Evolutionary conservation across 2,329 filamentous ascomycete species (phyloP).

Genomic region (Akanthomyces muscarius): DNA sequence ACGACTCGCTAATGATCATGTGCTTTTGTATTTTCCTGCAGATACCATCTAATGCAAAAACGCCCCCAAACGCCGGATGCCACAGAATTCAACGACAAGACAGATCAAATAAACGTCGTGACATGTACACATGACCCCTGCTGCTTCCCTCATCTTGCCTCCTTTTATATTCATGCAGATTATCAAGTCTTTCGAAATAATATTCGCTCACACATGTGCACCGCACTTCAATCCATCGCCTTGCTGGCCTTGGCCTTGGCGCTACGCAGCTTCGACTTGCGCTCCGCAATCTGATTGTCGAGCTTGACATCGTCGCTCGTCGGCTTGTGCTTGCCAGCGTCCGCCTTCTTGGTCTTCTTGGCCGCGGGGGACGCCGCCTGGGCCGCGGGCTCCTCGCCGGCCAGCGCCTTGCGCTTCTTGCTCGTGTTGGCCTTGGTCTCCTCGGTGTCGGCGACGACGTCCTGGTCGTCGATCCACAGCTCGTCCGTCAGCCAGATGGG

Average conservation of each 20-base stretch:
- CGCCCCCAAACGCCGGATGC: slow-evolving; percentile 11
- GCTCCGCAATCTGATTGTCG: slow-evolving; percentile 56
- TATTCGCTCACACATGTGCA: too few species aligned
- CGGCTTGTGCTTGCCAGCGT: slow-evolving; percentile 32
- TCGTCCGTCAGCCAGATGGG: slow-evolving; percentile 94
- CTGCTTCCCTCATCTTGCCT: neutral
- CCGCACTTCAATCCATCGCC: slow-evolving; percentile 35
- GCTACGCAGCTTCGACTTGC: slow-evolving; percentile 55
- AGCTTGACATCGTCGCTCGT: slow-evolving; percentile 50
- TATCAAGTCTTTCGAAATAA: neutral
- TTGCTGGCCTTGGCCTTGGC: slow-evolving; percentile 55
- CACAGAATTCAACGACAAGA: slow-evolving; percentile 8
- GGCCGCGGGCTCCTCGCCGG: slow-evolving; percentile 25
- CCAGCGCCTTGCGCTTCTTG: slow-evolving; percentile 60
- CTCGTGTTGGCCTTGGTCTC: slow-evolving; percentile 56
- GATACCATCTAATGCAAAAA: slow-evolving; percentile 12
- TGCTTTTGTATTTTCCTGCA: neutral
- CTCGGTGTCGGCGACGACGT: slow-evolving; percentile 62
- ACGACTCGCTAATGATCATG: neutral
- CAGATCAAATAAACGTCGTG: slow-evolving; percentile 7
- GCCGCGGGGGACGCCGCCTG: slow-evolving; percentile 22
- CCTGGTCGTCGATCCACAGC: slow-evolving; percentile 77
- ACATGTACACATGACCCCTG: slow-evolving; percentile 13
- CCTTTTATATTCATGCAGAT: slow-evolving; percentile 12
- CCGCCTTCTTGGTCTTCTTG: slow-evolving; percentile 35